Conservation (phyloP, 768 basidiomycete species). For the Heimioporus sp. region DNA sequence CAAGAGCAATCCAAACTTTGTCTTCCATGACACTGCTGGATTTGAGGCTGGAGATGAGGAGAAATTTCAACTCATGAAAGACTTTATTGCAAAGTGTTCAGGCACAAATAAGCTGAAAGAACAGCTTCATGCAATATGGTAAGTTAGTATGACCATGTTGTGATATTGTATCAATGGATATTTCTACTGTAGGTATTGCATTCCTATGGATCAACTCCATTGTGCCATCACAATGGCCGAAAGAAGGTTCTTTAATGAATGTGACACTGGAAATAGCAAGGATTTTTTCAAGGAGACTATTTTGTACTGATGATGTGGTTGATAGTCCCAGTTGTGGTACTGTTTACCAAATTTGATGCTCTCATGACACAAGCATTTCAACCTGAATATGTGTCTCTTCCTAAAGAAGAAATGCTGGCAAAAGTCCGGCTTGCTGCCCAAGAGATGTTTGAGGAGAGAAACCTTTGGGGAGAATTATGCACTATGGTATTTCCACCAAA, state of each 20-base stretch:
- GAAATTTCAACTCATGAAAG: neutral
- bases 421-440: neutral
- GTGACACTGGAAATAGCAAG: neutral
- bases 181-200: conserved; percentile 1
- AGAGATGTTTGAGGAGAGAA: neutral
- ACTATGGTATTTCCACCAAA: neutral
- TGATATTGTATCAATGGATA: neutral
- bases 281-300: neutral
- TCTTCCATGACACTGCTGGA: neutral
- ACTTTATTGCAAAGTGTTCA: neutral
- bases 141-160: neutral
- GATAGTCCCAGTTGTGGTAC: neutral
- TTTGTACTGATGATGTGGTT: neutral
- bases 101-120: neutral
- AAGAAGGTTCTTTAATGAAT: neutral
- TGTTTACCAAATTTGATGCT: neutral
- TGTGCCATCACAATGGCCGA: neutral
- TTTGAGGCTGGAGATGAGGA: neutral
- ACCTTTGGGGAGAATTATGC: neutral
- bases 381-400: neutral
- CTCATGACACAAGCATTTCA: neutral
- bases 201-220: neutral
- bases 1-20: neutral
- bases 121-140: neutral
- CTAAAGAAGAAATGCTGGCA: neutral